Base-by-base conservation (phyloP, 1,284 basidiomycete species). In the Ustilago nuda region DNA sequence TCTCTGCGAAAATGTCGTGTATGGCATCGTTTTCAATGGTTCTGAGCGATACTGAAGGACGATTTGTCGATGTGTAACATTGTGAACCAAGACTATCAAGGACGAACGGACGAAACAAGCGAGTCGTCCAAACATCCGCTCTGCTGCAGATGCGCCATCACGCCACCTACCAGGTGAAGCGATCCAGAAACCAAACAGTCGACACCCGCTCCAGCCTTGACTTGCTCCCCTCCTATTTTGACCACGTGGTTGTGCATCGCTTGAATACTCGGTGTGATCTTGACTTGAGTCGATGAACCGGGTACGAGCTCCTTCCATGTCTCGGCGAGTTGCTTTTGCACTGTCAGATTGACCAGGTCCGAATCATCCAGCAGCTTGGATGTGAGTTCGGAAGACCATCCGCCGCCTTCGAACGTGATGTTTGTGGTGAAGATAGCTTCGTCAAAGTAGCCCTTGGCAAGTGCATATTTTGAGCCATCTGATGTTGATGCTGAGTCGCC, bases 381-480 rank as follows among this genome's bases (percentile, higher is more conserved):
- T 4, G 72, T 74, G 12, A 85, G 57, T 43, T 85, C 80, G 5
- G 93, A 92, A 87, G 96, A 97, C 86, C 92, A 98, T 43, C 89
- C 89, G 1, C 97, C 96, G 78, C 93, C 91, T 1, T 90, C 89
- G 82, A 95, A 99, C 0, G 97, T 99, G 50, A 95, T 92, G 86
- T 99, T 99, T 32, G 95, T 92, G 86, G 95, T 98, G 87, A 99
- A 99, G 63, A 98, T 90, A 70, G 94, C 93, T 55, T 91, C 89
- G 83, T 93, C 90, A 83, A 99, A 81, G 93, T 91, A 37, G 84
- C 84, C 2, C 85, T 81, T 51, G 7, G 76, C 71, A 4, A 66
- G 15, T 12, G 32, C 9, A 17, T 64, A 70, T 13, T 50, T 27
- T 23, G 61, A 53, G 15, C 45, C 43, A 6, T 33, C 57, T 1